Conservation (phyloP, 129 eudicot genomes). For the Kitagawia praeruptora region DNA sequence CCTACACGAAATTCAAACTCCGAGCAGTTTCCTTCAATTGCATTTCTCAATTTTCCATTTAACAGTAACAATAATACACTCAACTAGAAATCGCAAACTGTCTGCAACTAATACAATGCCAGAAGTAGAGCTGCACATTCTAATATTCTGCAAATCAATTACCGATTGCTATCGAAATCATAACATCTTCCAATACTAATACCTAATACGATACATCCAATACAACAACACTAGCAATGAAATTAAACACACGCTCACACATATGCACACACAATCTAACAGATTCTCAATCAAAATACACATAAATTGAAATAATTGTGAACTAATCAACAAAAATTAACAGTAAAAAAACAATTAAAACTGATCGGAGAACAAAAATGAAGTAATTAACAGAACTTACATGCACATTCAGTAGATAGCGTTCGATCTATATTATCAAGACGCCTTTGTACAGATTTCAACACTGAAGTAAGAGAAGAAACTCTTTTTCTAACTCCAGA, state of each 20-base stretch:
- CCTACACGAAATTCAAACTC: not conserved
- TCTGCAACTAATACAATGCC: not conserved
- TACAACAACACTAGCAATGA: not conserved
- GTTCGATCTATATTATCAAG: constrained; percentile 71
- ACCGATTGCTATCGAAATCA: not conserved
- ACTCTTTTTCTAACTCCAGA: constrained; percentile 79
- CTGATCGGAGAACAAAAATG: not conserved
- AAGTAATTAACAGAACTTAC: not conserved
- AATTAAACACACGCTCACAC: not conserved
- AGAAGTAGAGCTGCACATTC: not conserved
- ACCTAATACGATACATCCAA: not conserved
- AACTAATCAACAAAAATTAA: not conserved
- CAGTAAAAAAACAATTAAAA: not conserved
- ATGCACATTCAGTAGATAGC: constrained; percentile 28
- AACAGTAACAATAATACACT: not conserved
- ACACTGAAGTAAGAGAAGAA: constrained; percentile 50
- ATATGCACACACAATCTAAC: not conserved
- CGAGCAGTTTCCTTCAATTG: not conserved
- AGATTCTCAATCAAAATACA: not conserved
- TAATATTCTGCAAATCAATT: not conserved
- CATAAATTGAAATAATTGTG: not conserved
- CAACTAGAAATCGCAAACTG: not conserved
- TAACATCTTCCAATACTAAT: not conserved
- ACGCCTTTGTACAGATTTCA: constrained; percentile 75
- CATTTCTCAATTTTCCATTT: not conserved